Percentiles rank a stretch among this genome's conserved stretches.
Conservation (phyloP, 371 early-diverging fungal species). For the Apophysomyces variabilis region DNA sequence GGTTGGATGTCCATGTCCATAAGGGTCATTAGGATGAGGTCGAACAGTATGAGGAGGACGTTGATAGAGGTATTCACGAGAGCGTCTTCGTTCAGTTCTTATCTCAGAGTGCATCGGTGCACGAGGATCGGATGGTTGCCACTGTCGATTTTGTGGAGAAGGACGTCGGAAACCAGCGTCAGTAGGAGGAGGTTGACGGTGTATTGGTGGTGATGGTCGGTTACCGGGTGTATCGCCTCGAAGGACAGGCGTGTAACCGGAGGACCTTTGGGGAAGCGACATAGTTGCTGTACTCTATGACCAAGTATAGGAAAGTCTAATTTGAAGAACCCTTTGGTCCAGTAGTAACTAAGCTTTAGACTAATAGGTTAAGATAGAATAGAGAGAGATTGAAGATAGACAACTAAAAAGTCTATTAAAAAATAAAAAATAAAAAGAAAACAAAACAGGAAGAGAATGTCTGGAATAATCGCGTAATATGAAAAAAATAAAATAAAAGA, state of each 20-base stretch:
- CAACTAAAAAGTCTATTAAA: not conserved
- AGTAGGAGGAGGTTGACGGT: not conserved
- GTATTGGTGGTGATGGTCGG: slow-evolving; percentile 10
- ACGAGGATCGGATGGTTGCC: not conserved
- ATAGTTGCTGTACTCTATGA: not conserved
- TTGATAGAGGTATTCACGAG: slow-evolving; percentile 2
- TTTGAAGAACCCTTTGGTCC: not conserved
- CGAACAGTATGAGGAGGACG: not conserved
- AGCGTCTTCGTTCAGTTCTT: slow-evolving; percentile 4
- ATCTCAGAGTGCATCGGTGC: slow-evolving; percentile 6
- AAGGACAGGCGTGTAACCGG: slow-evolving; percentile 12
- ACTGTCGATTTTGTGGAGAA: not conserved
- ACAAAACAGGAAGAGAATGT: not conserved
- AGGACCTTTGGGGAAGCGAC: not conserved
- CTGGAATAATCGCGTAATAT: slow-evolving; percentile 10
- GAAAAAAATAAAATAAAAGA: slow-evolving; percentile 10
- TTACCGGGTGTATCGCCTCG: slow-evolving; percentile 8
- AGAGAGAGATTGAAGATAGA: not conserved
- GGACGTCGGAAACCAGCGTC: not conserved
- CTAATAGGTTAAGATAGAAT: not conserved
- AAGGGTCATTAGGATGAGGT: slow-evolving; percentile 13
- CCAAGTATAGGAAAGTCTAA: slow-evolving; percentile 2
- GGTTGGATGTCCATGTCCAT: slow-evolving; percentile 27
- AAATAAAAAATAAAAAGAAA: slow-evolving; percentile 18
- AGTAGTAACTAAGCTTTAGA: not conserved